Evolutionary conservation across 495 filamentous ascomycete genomes (phyloP).

Genomic region (Letharia columbiana): DNA sequence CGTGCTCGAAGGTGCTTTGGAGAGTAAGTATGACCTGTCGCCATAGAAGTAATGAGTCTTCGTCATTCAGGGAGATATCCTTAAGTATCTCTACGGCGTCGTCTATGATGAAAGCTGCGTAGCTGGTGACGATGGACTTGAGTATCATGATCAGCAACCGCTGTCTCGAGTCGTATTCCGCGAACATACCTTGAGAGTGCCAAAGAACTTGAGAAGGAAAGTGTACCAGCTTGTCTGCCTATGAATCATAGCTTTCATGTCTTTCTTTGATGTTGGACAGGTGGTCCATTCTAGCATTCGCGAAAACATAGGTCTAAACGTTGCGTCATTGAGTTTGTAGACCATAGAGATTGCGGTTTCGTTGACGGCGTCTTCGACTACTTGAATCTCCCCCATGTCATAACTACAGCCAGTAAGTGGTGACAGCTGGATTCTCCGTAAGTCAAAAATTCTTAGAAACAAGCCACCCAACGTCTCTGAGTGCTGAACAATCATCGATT

Average conservation of each 20-base stretch:
- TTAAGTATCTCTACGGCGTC: conserved; percentile 56
- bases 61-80: conserved; percentile 39
- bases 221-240: conserved; percentile 65
- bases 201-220: conserved; percentile 71
- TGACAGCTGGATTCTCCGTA: conserved; percentile 49
- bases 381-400: conserved; percentile 44
- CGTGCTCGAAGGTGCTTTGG: conserved; percentile 65
- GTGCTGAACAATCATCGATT: conserved; percentile 63
- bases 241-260: conserved; percentile 43
- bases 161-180: not conserved
- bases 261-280: conserved; percentile 47
- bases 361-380: conserved; percentile 57
- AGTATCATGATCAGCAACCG: not conserved
- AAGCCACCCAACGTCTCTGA: conserved; percentile 55
- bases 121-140: conserved; percentile 82
- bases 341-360: conserved; percentile 75
- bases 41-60: conserved; percentile 51
- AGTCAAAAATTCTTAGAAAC: conserved; percentile 63
- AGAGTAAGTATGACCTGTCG: conserved; percentile 57
- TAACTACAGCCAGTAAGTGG: conserved; percentile 34
- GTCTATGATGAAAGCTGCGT: conserved; percentile 77
- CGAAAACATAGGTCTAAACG: conserved; percentile 87
- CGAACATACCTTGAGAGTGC: conserved; percentile 58
- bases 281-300: conserved; percentile 73
- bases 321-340: conserved; percentile 91